These are phyloP conservation scores for Tricholoma sp. DNA, from an alignment of 768 basidiomycete species.

Conservation along the genomic window DNA sequence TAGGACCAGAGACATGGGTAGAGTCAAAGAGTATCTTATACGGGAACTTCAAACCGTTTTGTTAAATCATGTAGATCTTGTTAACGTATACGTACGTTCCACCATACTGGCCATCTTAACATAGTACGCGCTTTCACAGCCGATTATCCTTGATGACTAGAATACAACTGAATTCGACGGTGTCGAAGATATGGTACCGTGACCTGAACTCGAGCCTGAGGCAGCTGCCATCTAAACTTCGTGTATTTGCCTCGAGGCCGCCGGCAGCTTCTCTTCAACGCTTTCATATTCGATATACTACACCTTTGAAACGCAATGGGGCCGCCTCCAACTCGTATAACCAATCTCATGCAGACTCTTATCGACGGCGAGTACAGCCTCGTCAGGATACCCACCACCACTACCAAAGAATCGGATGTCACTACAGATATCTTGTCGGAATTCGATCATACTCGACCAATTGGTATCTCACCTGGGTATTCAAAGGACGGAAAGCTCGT, in stretches of 20 bases:
- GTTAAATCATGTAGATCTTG: not conserved
- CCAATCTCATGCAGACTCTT: slow-evolving; percentile 23
- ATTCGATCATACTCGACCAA: slow-evolving; percentile 31
- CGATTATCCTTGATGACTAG: too few relatives aligned
- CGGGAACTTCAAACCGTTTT: slow-evolving; percentile 4
- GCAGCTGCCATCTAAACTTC: not conserved
- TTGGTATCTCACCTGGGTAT: slow-evolving; percentile 52
- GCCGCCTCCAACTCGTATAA: slow-evolving; percentile 8
- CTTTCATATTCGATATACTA: not conserved
- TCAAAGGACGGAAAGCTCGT: slow-evolving; percentile 34
- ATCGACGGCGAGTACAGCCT: slow-evolving; percentile 24
- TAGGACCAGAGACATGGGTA: slow-evolving; percentile 18
- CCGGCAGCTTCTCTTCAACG: not conserved
- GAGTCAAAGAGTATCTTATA: slow-evolving; percentile 3
- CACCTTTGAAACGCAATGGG: slow-evolving; percentile 5
- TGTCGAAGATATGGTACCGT: not conserved
- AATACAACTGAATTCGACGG: too few relatives aligned
- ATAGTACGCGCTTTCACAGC: too few relatives aligned
- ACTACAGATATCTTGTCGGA: slow-evolving; percentile 17
- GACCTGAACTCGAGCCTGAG: not conserved
- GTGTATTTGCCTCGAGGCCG: not conserved
- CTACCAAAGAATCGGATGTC: slow-evolving; percentile 22
- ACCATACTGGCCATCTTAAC: too few relatives aligned
- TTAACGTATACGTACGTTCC: not conserved
- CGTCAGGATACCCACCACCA: slow-evolving; percentile 19